phyloP scores from a whole-genome alignment of 106 monocot species.

The Posidonia australis region DNA sequence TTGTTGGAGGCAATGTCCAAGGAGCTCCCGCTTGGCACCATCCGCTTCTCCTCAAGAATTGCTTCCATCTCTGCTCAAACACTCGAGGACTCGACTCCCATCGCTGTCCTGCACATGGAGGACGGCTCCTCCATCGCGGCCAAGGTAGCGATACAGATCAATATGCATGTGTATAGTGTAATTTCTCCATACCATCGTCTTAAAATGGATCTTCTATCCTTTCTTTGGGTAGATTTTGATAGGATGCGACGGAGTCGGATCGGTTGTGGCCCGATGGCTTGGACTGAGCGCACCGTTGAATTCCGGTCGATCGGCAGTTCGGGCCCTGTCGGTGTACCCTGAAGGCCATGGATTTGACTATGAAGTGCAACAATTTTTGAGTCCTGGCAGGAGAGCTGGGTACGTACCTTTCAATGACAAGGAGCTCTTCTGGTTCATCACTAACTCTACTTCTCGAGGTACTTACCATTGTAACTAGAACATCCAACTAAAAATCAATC shows the following conservation, averaged over 20 bases:
- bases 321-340: slow-evolving; percentile 40
- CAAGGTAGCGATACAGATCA: too few relatives aligned
- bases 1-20: slow-evolving; percentile 34
- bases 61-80: slow-evolving; percentile 20
- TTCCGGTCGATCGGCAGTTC: slow-evolving; percentile 31
- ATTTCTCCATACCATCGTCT: too few relatives aligned
- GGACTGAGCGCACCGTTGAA: slow-evolving; percentile 36
- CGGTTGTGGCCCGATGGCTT: slow-evolving; percentile 59
- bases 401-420: slow-evolving; percentile 34
- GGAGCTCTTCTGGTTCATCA: slow-evolving; percentile 57
- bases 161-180: too few relatives aligned
- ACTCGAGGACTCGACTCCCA: slow-evolving; percentile 8
- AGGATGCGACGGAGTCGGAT: slow-evolving; percentile 77
- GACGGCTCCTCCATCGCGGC: slow-evolving; percentile 40
- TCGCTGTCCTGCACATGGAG: slow-evolving; percentile 22
- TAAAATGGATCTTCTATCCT: too few relatives aligned
- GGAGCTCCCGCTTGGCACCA: slow-evolving; percentile 30
- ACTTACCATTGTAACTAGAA: too few relatives aligned
- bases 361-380: slow-evolving; percentile 26
- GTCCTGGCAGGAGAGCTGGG: slow-evolving; percentile 39
- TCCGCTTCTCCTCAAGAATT: slow-evolving; percentile 42
- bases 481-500: too few relatives aligned
- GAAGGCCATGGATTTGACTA: slow-evolving; percentile 35
- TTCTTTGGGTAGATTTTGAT: slow-evolving; percentile 48
- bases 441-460: slow-evolving; percentile 13